Percentiles rank a stretch among this genome's conserved stretches.
Conservation (phyloP, 179 eudicot genomes). For the Patellifolia procumbens region DNA sequence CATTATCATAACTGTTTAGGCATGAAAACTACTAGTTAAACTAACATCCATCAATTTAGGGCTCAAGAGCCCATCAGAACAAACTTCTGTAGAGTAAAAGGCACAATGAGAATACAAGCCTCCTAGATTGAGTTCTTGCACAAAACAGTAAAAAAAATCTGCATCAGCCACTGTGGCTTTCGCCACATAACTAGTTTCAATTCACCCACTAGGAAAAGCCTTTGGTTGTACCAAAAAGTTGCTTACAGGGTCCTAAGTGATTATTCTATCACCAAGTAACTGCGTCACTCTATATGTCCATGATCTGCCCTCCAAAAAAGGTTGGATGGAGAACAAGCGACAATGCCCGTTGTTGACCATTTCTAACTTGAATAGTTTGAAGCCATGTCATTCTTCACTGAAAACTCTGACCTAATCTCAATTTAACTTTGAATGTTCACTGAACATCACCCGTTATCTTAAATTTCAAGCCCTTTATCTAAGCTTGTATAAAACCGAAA, state of each 20-base stretch:
- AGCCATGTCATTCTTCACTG: too few species aligned
- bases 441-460: neutral
- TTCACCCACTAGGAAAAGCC: neutral
- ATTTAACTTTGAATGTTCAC: neutral
- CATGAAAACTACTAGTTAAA: neutral
- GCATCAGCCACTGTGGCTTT: neutral
- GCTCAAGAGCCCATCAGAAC: neutral
- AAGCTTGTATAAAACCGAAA: too few species aligned
- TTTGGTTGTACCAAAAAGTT: neutral
- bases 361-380: neutral
- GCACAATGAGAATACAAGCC: neutral
- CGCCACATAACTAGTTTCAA: neutral
- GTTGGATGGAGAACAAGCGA: neutral
- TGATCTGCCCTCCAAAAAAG: neutral
- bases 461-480: too few species aligned
- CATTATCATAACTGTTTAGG: neutral
- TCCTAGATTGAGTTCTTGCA: neutral
- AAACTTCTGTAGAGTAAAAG: too few species aligned
- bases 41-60: neutral
- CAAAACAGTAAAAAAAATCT: neutral
- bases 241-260: neutral
- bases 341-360: neutral
- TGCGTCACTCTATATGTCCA: neutral
- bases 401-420: neutral
- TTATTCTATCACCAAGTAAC: neutral